These are phyloP conservation scores for Yarrowia sp. DNA, from an alignment of 805 yeast species.

Conservation along the genomic window DNA sequence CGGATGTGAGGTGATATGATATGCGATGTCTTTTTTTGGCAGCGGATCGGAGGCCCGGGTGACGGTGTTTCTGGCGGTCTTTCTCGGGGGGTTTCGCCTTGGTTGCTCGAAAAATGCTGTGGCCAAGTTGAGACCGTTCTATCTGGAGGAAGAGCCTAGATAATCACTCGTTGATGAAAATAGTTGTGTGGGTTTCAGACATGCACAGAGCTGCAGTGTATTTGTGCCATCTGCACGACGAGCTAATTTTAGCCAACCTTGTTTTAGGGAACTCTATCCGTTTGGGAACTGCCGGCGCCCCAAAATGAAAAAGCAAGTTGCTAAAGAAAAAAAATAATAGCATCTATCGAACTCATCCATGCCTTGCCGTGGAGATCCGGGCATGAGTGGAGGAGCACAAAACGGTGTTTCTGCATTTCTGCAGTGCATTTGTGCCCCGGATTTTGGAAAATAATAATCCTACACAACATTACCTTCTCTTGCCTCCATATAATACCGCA, in stretches of 20 bases:
- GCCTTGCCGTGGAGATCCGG: neutral
- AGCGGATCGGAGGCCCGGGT: too few relatives aligned
- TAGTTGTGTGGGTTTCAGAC: constrained; percentile 15
- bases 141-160: neutral
- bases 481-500: neutral
- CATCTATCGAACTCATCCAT: neutral
- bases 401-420: too few relatives aligned
- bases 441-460: too few relatives aligned
- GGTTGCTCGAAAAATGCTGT: too few relatives aligned
- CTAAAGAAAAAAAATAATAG: neutral
- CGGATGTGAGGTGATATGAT: too few relatives aligned
- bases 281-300: neutral
- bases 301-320: neutral
- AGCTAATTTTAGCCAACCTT: neutral
- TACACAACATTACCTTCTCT: too few relatives aligned
- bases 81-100: too few relatives aligned
- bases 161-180: neutral
- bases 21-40: too few relatives aligned
- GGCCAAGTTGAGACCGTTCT: too few relatives aligned
- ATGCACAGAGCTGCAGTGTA: constrained; percentile 19
- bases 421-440: too few relatives aligned
- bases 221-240: constrained; percentile 4
- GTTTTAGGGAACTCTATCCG: neutral
- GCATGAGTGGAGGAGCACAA: too few relatives aligned
- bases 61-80: too few relatives aligned